Percentiles rank a stretch among this genome's conserved stretches.
Evolutionary conservation across 139 green algal species (phyloP).

Genomic region (Coelastrella sp.): DNA sequence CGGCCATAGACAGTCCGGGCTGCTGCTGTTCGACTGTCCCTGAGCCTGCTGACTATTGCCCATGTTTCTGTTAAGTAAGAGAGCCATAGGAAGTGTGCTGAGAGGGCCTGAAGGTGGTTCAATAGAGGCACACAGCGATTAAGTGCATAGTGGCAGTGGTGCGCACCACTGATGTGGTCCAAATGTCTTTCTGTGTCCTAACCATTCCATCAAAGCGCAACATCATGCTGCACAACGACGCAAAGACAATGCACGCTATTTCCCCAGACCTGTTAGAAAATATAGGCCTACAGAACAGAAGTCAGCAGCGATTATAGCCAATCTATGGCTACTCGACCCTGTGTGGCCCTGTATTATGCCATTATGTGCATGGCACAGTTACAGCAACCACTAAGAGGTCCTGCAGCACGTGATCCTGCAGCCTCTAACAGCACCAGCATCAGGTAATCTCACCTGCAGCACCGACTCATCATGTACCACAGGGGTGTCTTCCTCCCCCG

Average conservation of each 20-base stretch:
- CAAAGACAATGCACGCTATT: too few relatives aligned
- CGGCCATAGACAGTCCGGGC: slow-evolving; percentile 23
- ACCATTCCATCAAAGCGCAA: too few relatives aligned
- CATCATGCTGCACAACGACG: too few relatives aligned
- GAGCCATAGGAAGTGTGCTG: slow-evolving; percentile 53
- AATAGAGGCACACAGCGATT: background rate
- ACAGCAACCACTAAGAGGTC: too few relatives aligned
- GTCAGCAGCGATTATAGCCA: too few relatives aligned
- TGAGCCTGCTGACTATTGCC: slow-evolving; percentile 30
- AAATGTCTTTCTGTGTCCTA: background rate
- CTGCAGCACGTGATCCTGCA: too few relatives aligned
- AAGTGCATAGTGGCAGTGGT: background rate
- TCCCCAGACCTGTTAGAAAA: too few relatives aligned
- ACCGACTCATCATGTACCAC: slow-evolving; percentile 16
- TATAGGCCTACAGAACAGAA: too few relatives aligned
- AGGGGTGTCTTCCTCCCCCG: background rate
- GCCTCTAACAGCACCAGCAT: background rate
- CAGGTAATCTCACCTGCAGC: slow-evolving; percentile 32
- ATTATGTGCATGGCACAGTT: too few relatives aligned
- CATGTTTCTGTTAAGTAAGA: slow-evolving; percentile 48
- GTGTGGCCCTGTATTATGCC: too few relatives aligned
- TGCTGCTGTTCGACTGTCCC: slow-evolving; percentile 18
- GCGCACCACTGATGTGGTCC: background rate
- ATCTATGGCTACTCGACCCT: too few relatives aligned
- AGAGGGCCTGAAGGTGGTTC: slow-evolving; percentile 42